Base-by-base conservation (phyloP, 352 stramenopile species). In the Halophytophthora batemanensis region DNA sequence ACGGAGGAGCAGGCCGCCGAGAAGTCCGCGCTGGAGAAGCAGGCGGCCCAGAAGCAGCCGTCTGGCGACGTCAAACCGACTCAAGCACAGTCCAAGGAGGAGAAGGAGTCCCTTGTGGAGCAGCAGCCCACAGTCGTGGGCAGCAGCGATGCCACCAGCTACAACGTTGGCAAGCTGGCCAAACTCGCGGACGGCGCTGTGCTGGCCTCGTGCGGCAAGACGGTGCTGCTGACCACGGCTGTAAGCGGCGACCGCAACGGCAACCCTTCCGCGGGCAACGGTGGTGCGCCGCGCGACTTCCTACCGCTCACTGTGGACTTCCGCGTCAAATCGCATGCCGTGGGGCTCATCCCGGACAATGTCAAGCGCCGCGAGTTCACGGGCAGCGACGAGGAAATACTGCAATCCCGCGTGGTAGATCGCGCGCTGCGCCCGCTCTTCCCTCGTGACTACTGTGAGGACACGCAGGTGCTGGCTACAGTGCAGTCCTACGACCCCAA, bases 341-440 rank as follows among this genome's bases (percentile, higher is more conserved):
- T 83, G 23, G 85, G 85, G 2, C 53, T 93, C 46, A 98, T 98
- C 50, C 93, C 94, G 13, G 71, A 86, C 45, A 95, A 86, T 22
- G 78, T 77, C 53, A 86, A 75, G 45, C 82, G 92, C 50, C 87
- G 78, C 33, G 95, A 98, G 57, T 94, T 94, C 58, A 77, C 82
- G 18, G 84, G 91, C 25, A 92, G 72, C 13, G 96, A 99, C 65
- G 87, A 97, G 31, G 95, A 99, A 68, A 96, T 99, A 45, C 75
- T 99, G 53, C 94, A 97, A 36, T 98, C 86, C 46, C 90, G 96
- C 19, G 77, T 99, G 19, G 95, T 99, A 45, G 96, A 99, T 71
- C 84, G 96, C 52, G 93, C 96, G 6, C 77, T 99, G 40, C 87
- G 96, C 12, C 96, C 96, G 33, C 71, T 98, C 11, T 97, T 99